A percentile compares a stretch with the other conserved stretches of the same genome.
phyloP scores from a whole-genome alignment of 169 alveolate genomes.

The Eimeria zaria region DNA sequence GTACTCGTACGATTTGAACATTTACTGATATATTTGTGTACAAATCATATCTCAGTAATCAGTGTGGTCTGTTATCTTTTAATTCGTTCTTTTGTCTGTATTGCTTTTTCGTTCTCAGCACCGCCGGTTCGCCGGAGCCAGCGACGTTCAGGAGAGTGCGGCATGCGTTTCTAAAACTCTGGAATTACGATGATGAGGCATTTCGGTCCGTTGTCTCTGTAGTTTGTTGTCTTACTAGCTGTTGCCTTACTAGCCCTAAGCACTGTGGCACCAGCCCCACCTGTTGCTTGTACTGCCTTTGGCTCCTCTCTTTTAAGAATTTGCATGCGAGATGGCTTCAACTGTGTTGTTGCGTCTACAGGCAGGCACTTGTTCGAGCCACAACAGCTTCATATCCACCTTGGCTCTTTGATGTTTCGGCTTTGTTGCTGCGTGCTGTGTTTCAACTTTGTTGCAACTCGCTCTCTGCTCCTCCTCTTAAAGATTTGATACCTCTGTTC shows the following conservation, averaged over 20 bases:
- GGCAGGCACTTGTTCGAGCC: slow-evolving; percentile 62
- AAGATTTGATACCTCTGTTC: slow-evolving; percentile 33
- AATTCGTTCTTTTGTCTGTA: neutral
- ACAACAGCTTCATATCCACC: slow-evolving; percentile 48
- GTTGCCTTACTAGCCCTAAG: neutral
- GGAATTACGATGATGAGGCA: slow-evolving; percentile 76
- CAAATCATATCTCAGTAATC: neutral
- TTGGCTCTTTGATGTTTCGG: slow-evolving; percentile 68
- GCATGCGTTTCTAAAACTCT: slow-evolving; percentile 76
- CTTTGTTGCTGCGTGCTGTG: slow-evolving; percentile 45
- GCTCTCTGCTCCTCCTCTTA: slow-evolving; percentile 53
- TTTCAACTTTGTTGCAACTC: slow-evolving; percentile 59
- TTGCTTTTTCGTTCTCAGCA: neutral
- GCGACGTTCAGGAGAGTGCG: slow-evolving; percentile 79
- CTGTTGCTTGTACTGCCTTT: neutral
- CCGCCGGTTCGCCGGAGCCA: slow-evolving; percentile 43
- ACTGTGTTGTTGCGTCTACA: slow-evolving; percentile 11
- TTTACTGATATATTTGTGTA: neutral
- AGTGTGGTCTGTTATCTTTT: neutral
- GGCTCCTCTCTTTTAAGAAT: too few species aligned
- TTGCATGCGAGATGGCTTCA: neutral
- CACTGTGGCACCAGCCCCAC: neutral
- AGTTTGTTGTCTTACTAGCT: neutral
- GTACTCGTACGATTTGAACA: neutral
- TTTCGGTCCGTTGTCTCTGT: slow-evolving; percentile 36